Conservation (phyloP, 352 stramenopile genomes). For the Pythium myriotylum region DNA sequence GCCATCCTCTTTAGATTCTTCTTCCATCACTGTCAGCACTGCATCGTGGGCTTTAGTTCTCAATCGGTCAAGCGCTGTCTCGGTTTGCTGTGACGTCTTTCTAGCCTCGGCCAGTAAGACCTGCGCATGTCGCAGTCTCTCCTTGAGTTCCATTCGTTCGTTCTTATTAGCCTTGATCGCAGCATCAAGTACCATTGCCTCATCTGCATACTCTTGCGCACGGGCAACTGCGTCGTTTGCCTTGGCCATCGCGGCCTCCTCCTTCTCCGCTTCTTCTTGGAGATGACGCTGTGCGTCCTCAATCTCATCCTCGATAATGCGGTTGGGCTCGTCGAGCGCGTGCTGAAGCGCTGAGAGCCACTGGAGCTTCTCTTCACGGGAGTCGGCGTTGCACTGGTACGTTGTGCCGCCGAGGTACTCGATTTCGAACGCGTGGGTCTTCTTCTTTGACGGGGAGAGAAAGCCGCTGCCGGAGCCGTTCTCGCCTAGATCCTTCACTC, state of each 20-base stretch:
- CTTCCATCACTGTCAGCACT: constrained; percentile 13
- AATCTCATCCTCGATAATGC: constrained; percentile 77
- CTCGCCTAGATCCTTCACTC: constrained; percentile 40
- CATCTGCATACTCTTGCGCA: constrained; percentile 34
- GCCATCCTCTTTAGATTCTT: constrained; percentile 2
- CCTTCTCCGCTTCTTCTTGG: constrained; percentile 35
- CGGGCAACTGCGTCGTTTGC: constrained; percentile 50
- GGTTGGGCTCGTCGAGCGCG: constrained; percentile 70
- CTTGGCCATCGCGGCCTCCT: constrained; percentile 45
- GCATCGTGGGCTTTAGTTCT: constrained; percentile 42
- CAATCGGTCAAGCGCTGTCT: constrained; percentile 32
- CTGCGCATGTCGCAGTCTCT: constrained; percentile 32
- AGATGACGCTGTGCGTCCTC: constrained; percentile 65
- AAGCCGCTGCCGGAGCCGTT: constrained; percentile 17
- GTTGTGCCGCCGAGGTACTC: constrained; percentile 43
- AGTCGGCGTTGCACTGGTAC: constrained; percentile 65
- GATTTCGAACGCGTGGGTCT: constrained; percentile 43
- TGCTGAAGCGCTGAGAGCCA: constrained; percentile 67
- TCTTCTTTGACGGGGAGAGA: constrained; percentile 22
- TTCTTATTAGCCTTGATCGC: constrained; percentile 35
- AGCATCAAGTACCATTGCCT: constrained; percentile 34
- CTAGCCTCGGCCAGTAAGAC: constrained; percentile 35
- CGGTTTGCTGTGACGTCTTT: constrained; percentile 31
- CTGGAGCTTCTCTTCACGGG: constrained; percentile 47
- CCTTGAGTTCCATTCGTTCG: constrained; percentile 33